Evolutionary conservation across 2,329 filamentous ascomycete species (phyloP).

Genomic region (Pyricularia pennisetigena): DNA sequence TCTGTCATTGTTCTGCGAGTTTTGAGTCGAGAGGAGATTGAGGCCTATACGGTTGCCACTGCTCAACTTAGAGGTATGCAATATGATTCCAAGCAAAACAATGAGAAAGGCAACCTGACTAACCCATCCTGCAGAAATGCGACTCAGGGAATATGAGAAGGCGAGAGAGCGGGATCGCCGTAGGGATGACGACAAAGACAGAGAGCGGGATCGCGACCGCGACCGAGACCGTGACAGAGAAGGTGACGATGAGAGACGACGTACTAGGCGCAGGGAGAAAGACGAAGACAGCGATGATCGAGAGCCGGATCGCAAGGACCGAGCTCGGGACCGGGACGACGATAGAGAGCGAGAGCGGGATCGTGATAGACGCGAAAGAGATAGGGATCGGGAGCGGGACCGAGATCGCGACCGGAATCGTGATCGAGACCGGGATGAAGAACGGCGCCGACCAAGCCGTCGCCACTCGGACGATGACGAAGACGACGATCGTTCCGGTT

Average conservation of each 20-base stretch:
- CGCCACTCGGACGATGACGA: slow-evolving; percentile 4
- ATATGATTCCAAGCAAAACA: not conserved
- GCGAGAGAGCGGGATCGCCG: not conserved
- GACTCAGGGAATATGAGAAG: slow-evolving; percentile 27
- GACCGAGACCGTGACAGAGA: slow-evolving; percentile 6
- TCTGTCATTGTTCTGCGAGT: slow-evolving; percentile 90
- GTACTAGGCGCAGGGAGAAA: slow-evolving; percentile 11
- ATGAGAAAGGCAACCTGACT: not conserved
- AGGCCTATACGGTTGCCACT: slow-evolving; percentile 74
- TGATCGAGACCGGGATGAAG: slow-evolving; percentile 4
- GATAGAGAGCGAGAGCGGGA: slow-evolving; percentile 4
- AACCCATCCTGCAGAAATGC: slow-evolving; percentile 17
- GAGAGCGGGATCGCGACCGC: slow-evolving; percentile 2
- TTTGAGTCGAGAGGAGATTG: slow-evolving; percentile 79
- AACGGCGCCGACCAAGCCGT: slow-evolving; percentile 1
- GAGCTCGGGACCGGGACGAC: slow-evolving; percentile 1
- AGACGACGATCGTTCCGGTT: not conserved
- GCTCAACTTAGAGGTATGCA: slow-evolving; percentile 66
- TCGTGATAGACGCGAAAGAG: not conserved
- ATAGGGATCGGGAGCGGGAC: slow-evolving; percentile 5
- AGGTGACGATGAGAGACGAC: slow-evolving; percentile 4
- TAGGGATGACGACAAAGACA: not conserved
- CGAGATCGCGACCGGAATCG: slow-evolving; percentile 13
- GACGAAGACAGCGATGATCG: slow-evolving; percentile 18
- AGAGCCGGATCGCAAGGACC: slow-evolving; percentile 13